These are phyloP conservation scores for Triticum monococcum DNA, from an alignment of 176 grass and related monocot species.

Conservation along the genomic window DNA sequence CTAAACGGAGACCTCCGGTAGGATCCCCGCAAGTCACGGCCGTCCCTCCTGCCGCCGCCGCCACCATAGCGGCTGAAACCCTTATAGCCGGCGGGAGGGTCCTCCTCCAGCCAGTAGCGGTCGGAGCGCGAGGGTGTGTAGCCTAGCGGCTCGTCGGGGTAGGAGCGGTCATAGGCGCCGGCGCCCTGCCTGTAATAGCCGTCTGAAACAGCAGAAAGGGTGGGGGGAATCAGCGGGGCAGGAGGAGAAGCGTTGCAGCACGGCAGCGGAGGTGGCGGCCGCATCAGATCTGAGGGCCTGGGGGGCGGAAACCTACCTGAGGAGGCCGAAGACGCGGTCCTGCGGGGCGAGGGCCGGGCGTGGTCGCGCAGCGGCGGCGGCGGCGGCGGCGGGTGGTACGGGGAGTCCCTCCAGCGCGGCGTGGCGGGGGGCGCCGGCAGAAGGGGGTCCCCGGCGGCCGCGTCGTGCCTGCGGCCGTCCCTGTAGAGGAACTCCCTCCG, in stretches of 20 bases:
- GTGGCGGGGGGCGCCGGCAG: conserved; percentile 27
- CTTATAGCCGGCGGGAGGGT: conserved; percentile 36
- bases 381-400: conserved; percentile 44
- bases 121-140: conserved; percentile 65
- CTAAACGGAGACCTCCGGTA: conserved; percentile 59
- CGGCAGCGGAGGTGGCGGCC: neutral
- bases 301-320: conserved; percentile 28
- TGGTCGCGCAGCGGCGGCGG: conserved; percentile 49
- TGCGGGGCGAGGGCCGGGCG: conserved; percentile 41
- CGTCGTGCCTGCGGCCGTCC: conserved; percentile 59
- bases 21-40: conserved; percentile 51
- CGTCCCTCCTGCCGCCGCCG: conserved; percentile 49
- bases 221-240: conserved; percentile 24
- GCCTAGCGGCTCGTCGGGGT: conserved; percentile 47
- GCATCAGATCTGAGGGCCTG: conserved; percentile 53
- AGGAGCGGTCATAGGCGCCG: conserved; percentile 47
- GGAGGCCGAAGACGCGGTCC: conserved; percentile 38
- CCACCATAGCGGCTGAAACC: conserved; percentile 58
- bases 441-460: conserved; percentile 40
- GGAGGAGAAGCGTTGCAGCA: neutral
- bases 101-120: conserved; percentile 64
- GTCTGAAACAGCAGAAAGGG: conserved; percentile 44
- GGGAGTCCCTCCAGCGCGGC: conserved; percentile 62
- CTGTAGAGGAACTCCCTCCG: conserved; percentile 68
- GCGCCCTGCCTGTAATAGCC: conserved; percentile 57